A percentile compares a stretch with the other conserved stretches of the same genome.
phyloP scores from a whole-genome alignment of 352 stramenopile species.

The Globisporangium splendens region DNA sequence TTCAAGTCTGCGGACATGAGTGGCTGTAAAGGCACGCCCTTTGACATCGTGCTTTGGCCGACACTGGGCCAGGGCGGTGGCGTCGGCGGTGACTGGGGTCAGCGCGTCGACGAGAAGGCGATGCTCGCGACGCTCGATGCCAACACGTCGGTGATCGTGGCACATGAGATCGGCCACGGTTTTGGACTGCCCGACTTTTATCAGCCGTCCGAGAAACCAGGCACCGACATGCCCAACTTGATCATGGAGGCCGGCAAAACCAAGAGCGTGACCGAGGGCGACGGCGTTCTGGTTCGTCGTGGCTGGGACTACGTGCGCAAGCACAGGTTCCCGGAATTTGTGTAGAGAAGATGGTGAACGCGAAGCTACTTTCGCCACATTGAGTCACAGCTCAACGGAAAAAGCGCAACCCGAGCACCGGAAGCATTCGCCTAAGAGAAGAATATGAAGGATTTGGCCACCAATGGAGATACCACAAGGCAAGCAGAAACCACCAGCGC shows the following conservation, averaged over 20 bases:
- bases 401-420: no score
- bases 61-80: slow-evolving; percentile 33
- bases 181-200: slow-evolving; percentile 13
- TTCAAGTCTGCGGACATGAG: slow-evolving; percentile 28
- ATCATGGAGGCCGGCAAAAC: slow-evolving; percentile 23
- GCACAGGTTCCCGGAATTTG: background rate
- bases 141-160: slow-evolving; percentile 28
- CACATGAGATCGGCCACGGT: slow-evolving; percentile 42
- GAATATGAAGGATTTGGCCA: no score
- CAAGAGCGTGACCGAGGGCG: slow-evolving; percentile 16
- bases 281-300: slow-evolving; percentile 19
- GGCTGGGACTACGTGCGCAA: slow-evolving; percentile 18
- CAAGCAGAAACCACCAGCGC: no score
- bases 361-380: no score
- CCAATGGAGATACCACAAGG: no score
- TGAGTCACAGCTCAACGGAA: no score
- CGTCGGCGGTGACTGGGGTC: slow-evolving; percentile 19
- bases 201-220: slow-evolving; percentile 10
- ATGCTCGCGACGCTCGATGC: slow-evolving; percentile 27
- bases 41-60: slow-evolving; percentile 44
- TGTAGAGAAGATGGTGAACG: no score
- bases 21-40: slow-evolving; percentile 30
- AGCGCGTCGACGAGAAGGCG: slow-evolving; percentile 32
- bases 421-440: no score
- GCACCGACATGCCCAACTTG: slow-evolving; percentile 16